Base-by-base conservation (phyloP, 805 yeast species). In the Pichia californica region DNA sequence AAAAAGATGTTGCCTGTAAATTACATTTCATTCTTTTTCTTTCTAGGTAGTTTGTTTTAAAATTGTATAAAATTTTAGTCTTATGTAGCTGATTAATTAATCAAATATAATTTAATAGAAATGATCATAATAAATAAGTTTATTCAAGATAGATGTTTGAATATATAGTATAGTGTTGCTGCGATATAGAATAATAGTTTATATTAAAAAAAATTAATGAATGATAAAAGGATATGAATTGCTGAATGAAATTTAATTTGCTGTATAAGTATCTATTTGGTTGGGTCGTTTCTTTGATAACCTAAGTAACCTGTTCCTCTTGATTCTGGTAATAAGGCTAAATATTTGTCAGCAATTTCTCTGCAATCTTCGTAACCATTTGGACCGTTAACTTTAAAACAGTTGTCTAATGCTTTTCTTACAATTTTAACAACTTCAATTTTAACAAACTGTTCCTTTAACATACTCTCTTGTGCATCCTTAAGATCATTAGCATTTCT, bases 201-300 rank as follows among this genome's bases (percentile, higher is more conserved):
- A 9, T 23, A 23, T 23, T 7, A 23, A 23, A 23, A n/a, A n/a
- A n/a, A n/a, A n/a, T n/a, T n/a, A n/a, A n/a, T n/a, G n/a, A n/a
- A n/a, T n/a, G n/a, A n/a, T n/a, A n/a, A n/a, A n/a, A n/a, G n/a
- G n/a, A n/a, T n/a, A n/a, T n/a, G n/a, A n/a, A n/a, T n/a, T n/a
- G n/a, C n/a, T n/a, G n/a, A n/a, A n/a, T n/a, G n/a, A n/a, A n/a
- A n/a, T n/a, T n/a, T n/a, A n/a, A n/a, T n/a, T n/a, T n/a, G n/a
- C n/a, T n/a, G n/a, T n/a, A n/a, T n/a, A n/a, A n/a, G n/a, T n/a
- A n/a, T n/a, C n/a, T 68, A 83, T 68, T 84, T 83, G 30, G 85
- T 70, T 36, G 91, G 93, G 59, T 85, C 95, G 66, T 85, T 85
- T 74, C 86, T 82, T 69, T 86, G 94, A 68, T 85, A 84, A n/a